Evolutionary conservation across 305 asterid species (phyloP), one percentile per base, ranked within the genome.

Genomic region (Fraxinus dipetala): DNA sequence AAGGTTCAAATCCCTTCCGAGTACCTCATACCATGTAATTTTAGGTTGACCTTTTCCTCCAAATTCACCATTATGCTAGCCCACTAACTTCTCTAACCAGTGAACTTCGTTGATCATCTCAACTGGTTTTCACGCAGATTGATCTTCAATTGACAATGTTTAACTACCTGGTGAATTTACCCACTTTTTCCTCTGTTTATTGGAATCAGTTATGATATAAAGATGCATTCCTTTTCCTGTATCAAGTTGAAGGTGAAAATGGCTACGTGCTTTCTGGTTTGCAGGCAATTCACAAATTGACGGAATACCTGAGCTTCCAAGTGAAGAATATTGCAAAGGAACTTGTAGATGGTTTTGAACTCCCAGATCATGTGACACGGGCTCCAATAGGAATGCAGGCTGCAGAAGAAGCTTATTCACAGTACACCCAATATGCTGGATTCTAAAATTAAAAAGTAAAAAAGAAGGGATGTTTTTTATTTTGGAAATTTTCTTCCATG

Each of bases 201-300:
- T 54, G 65, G 22, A 54, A 18, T 54, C 26, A 18, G 24, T 54
- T 18, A n/a, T 54, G 63, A n/a, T 16, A 51, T 51, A n/a, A 51
- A 51, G 63, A 51, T 51, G 63, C 9, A n/a, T 16, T 16, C 20
- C 18, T 51, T 51, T n/a, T 51, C 63, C 22, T 51, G 63, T 51
- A 51, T 4, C 22, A n/a, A 54, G 63, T 54, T 54, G 63, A 54
- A 54, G 63, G 3, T 54, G 63, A 16, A n/a, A 54, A 54, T 6
- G 10, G 9, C 8, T 72, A 24, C 1, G 30, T 16, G 8, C 26
- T 40, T 36, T 79, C 24, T 20, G 54, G 38, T 86, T 70, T 78
- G 84, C 93, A 95, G 99, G 98, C 99, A 43, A 94, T 95, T 88
- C 97, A 95, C 90, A 95, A 95, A 93, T 86, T 95, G 89, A 85